Evolutionary conservation across 768 basidiomycete species (phyloP).

Genomic region (Paxillus involutus): DNA sequence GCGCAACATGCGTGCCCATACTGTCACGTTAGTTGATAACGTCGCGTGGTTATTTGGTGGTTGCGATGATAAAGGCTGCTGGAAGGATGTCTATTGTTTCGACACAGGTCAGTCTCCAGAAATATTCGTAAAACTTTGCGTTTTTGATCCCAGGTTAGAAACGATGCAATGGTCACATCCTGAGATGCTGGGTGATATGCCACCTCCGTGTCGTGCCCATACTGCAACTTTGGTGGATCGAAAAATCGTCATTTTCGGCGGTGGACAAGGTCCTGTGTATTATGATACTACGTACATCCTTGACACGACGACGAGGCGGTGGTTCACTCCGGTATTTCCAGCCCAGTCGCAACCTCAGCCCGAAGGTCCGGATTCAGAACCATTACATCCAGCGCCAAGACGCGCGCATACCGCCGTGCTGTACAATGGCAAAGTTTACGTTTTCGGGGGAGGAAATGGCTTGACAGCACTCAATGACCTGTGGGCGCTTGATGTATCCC

Average conservation of each 20-base stretch:
- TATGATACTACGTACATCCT: conserved; percentile 83
- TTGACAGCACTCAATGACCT: conserved; percentile 87
- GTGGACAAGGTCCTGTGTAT: conserved; percentile 80
- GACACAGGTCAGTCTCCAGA: conserved; percentile 60
- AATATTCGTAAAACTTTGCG: neutral
- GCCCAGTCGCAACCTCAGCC: conserved; percentile 8
- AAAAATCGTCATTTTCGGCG: conserved; percentile 82
- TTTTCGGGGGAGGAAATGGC: conserved; percentile 96
- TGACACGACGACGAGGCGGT: conserved; percentile 72
- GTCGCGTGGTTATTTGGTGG: conserved; percentile 89
- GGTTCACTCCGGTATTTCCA: conserved; percentile 50
- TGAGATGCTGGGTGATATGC: conserved; percentile 71
- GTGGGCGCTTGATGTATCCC: conserved; percentile 78
- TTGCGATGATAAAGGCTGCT: conserved; percentile 76
- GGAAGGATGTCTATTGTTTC: conserved; percentile 79
- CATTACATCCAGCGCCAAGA: conserved; percentile 57
- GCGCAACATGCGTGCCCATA: conserved; percentile 77
- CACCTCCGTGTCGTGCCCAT: conserved; percentile 85
- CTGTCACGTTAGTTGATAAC: conserved; percentile 78
- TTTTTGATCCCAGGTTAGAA: conserved; percentile 43
- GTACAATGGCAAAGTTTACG: conserved; percentile 69
- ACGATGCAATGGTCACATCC: conserved; percentile 89
- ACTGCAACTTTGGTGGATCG: conserved; percentile 82
- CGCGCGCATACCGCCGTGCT: conserved; percentile 87
- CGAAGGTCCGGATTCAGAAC: neutral